Evolutionary conservation across 352 stramenopile genomes (phyloP).

Genomic region (Elongisporangium senticosum): DNA sequence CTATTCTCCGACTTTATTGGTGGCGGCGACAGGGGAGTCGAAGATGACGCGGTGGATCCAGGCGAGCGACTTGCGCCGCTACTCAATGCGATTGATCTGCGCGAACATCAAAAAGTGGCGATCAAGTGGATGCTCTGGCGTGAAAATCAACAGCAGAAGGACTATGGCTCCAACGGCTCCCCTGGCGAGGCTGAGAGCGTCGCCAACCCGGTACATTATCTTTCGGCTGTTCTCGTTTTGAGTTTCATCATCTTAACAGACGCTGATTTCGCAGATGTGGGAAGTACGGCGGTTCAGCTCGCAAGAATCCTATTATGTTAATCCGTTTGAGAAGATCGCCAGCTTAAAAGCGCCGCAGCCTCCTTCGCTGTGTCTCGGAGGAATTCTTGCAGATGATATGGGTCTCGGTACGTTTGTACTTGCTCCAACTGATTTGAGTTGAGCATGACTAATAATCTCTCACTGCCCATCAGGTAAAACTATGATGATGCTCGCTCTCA

Average conservation of each 20-base stretch:
- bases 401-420: constrained; percentile 63
- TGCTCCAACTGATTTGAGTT: not conserved
- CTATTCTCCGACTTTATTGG: constrained; percentile 65
- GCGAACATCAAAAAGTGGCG: constrained; percentile 78
- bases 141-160: constrained; percentile 37
- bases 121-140: constrained; percentile 86
- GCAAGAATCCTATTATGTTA: constrained; percentile 69
- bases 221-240: not conserved
- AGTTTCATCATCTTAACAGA: not conserved
- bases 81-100: constrained; percentile 64
- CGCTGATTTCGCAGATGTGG: constrained; percentile 45
- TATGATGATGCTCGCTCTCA: constrained; percentile 71
- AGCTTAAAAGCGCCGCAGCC: constrained; percentile 50
- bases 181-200: constrained; percentile 20
- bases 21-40: constrained; percentile 8
- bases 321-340: constrained; percentile 73
- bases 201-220: constrained; percentile 35
- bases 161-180: not conserved
- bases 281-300: constrained; percentile 47
- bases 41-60: constrained; percentile 15
- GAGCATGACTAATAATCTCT: constrained; percentile 3
- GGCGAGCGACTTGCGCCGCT: constrained; percentile 33
- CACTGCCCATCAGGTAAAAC: constrained; percentile 47
- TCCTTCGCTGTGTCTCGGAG: constrained; percentile 58
- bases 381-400: constrained; percentile 90